phyloP scores from a whole-genome alignment of 1,284 basidiomycete species.

The Mycosarcoma maydis region DNA sequence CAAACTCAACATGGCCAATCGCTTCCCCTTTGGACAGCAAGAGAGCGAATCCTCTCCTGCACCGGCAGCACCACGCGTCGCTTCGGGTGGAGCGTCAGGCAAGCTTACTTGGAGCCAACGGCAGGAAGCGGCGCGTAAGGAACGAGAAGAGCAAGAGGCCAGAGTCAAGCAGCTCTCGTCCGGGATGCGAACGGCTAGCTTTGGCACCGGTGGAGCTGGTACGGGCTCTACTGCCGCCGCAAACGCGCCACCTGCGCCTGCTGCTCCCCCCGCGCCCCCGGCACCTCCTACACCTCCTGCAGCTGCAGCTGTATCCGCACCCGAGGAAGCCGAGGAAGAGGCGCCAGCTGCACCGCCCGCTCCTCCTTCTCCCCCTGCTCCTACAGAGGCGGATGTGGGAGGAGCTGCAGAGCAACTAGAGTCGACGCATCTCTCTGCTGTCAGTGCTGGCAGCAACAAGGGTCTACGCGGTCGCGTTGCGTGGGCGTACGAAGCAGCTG shows the following conservation, averaged over 20 bases:
- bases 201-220: slow-evolving; percentile 19
- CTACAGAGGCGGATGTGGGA: slow-evolving; percentile 23
- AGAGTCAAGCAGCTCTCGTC: slow-evolving; percentile 26
- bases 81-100: slow-evolving; percentile 44
- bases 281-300: slow-evolving; percentile 47
- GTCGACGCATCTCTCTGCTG: slow-evolving; percentile 22
- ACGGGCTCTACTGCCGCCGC: slow-evolving; percentile 8
- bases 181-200: slow-evolving; percentile 36
- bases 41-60: slow-evolving; percentile 31
- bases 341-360: slow-evolving; percentile 17
- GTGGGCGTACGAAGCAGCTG: slow-evolving; percentile 63
- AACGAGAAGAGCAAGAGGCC: slow-evolving; percentile 57
- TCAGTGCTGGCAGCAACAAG: neutral
- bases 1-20: slow-evolving; percentile 61
- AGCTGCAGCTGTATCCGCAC: slow-evolving; percentile 13
- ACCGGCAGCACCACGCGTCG: slow-evolving; percentile 18
- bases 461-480: slow-evolving; percentile 54
- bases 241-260: slow-evolving; percentile 22
- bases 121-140: slow-evolving; percentile 61
- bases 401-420: slow-evolving; percentile 33
- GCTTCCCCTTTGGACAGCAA: slow-evolving; percentile 59
- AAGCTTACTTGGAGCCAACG: slow-evolving; percentile 66
- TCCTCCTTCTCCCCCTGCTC: slow-evolving; percentile 36
- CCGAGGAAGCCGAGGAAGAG: slow-evolving; percentile 10
- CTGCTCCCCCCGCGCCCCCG: slow-evolving; percentile 30